These are phyloP conservation scores for Poa annua DNA, from an alignment of 176 grass and related monocot genomes.

Conservation along the genomic window DNA sequence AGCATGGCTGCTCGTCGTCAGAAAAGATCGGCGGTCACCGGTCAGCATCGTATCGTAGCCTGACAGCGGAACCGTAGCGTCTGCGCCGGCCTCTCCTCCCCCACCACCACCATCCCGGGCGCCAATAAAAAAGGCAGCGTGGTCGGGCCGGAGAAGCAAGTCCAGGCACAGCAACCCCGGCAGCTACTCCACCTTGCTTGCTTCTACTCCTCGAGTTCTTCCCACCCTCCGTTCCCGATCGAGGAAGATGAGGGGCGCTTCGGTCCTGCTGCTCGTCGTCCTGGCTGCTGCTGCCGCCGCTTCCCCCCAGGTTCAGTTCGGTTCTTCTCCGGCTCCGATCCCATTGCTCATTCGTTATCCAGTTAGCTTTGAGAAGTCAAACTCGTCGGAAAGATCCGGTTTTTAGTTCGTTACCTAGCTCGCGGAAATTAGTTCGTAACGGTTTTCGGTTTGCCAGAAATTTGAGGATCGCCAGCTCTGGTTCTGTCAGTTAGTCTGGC, in stretches of 20 bases:
- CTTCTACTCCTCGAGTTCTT: neutral
- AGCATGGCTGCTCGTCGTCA: neutral
- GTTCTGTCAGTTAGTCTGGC: neutral
- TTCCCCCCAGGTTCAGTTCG: neutral
- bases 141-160: neutral
- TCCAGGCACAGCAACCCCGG: neutral
- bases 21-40: neutral
- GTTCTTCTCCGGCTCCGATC: neutral
- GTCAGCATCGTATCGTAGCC: neutral
- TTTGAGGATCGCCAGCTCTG: neutral
- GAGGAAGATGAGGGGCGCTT: neutral
- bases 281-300: neutral
- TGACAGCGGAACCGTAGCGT: neutral
- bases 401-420: neutral
- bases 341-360: neutral
- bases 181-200: conserved; percentile 9
- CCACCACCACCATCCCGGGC: neutral
- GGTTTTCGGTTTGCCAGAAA: neutral
- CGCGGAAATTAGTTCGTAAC: neutral
- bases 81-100: neutral
- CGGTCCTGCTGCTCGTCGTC: conserved; percentile 20
- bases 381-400: neutral
- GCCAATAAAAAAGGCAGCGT: neutral
- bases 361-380: neutral
- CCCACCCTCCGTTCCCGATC: neutral